Base-by-base conservation (phyloP, 257 asterid species). In the Nicotiana otophora region DNA sequence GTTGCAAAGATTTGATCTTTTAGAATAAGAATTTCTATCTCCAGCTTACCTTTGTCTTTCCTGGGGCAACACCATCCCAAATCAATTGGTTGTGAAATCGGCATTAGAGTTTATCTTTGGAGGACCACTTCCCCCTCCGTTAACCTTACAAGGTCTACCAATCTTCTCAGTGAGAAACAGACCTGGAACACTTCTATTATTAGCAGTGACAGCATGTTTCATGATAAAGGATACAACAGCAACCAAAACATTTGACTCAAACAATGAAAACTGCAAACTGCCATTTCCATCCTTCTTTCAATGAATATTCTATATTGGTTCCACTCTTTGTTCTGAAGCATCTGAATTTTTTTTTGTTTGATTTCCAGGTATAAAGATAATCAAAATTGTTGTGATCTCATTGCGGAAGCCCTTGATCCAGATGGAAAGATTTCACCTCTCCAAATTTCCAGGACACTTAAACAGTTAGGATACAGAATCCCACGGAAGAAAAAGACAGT, bases 371-470 rank as follows among this genome's bases (percentile, higher is more conserved):
- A 88, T 79, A 90, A 90, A 87, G 93, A 90, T 62, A 72, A 88
- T 83, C 87, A 85, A 64, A 87, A 92, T 67, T 94, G 96, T 84
- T 82, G 87, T 82, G 84, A 86, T 84, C 91, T 93, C 85, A 90
- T 94, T 63, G 89, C 92, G 67, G 89, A 83, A 84, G 92, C 89
- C 91, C 93, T 94, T 61, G 91, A 89, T 83, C 86, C 85, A 81
- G 88, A 88, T 87, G 92, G 91, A 84, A 85, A 69, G 77, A 87
- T 93, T 82, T 87, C 94, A 79, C 83, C 86, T 60, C 28, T 83
- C 87, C 92, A 87, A 86, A 85, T 93, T 86, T 86, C 90, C 80
- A 87, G 84, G 85, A 72, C 82, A 36, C 91, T 94, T 77, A 88
- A 88, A 87, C 86, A 88, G 85, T 92, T 90, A 46, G 95, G 94